Evolutionary conservation across 257 asterid genomes (phyloP), one percentile per base, ranked within the genome.

Genomic region (Salvia miltiorrhiza): DNA sequence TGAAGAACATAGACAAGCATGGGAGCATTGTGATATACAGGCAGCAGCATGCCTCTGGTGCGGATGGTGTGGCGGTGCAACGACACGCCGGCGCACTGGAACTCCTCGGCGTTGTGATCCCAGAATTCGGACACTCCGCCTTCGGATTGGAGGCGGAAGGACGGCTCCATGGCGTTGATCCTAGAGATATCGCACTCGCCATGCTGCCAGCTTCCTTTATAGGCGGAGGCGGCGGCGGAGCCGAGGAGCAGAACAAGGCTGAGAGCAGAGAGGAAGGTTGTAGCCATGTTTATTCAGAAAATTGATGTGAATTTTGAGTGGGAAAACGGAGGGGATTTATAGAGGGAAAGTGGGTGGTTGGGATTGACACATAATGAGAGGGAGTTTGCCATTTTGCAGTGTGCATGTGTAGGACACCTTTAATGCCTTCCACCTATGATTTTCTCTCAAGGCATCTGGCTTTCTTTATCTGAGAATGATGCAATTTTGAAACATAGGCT

Each of bases 1-100:
- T 78, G 77, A 21, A 61, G 66, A n/a, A 83, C 73, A 54, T 85
- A 87, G 71, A 23, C 83, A 0, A 85, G 81, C 7, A 85, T 23
- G 4, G 87, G 92, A 47, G 87, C 81, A 57, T 76, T 89, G 70
- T 83, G 78, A 9, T 85, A 89, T 0, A 72, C 53, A 8, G 94
- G 94, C 70, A 83, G 30, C 72, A 83, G 12, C 30, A 89, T 83
- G 52, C 82, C 88, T 61, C 60, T 64, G 1, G 56, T 4, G 3
- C 44, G 73, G 56, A 90, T 43, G 17, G 24, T 53, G 37, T 83
- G 90, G 56, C 90, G 93, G 40, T 70, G 73, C 24, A 86, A 1
- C 2, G 90, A 69, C 0, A 80, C 92, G 3, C 93, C 92, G 35
- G 87, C 92, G 63, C 95, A 90, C 12, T 54, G 84, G 86, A 84